Base-by-base conservation (phyloP, 1,284 basidiomycete genomes). In the Tilletiopsis washingtonensis region DNA sequence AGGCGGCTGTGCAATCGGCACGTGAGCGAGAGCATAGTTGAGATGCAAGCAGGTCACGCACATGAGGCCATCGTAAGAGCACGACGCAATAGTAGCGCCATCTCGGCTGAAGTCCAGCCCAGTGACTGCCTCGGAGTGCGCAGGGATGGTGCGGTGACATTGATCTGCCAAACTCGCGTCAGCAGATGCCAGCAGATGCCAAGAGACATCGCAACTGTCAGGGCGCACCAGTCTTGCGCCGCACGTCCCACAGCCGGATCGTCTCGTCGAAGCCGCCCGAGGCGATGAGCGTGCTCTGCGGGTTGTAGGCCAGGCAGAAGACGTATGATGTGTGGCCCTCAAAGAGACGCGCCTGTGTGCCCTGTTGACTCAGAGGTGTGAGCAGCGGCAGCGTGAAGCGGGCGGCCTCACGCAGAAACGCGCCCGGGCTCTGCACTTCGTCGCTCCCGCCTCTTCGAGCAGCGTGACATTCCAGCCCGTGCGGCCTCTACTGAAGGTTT, bases 11-110 rank as follows among this genome's bases (percentile, higher is more conserved):
- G 34, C 27, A 11, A 45, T 40, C 15, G 29, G 45, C 2, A 20
- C 38, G 37, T 27, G 11, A 21, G 32, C 45, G 39, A 17, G 4
- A 32, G 25, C 24, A 46, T 9, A 14, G 23, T 32, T 32, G 7
- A 15, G 15, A 6, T 32, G 32, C 3, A 3, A 12, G 17, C 2
- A 3, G 32, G 17, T 11, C 32, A 76, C 87, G 71, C 62, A 93
- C 90, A 98, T 91, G 43, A 96, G 76, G 1, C 91, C 93, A 75
- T 99, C 94, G 82, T 93, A 94, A 19, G 88, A 86, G 58, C 85
- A 88, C 5, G 88, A 91, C 2, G 90, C 85, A 36, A 98, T 85
- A 59, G 97, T 82, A 3, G 88, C 90, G 1, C 94, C 94, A 64
- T 98, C 93, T 47, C 85, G 80, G 74, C 88, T 96, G 78, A 96